Conservation (phyloP, 768 basidiomycete species). For the Serendipita sp. region DNA sequence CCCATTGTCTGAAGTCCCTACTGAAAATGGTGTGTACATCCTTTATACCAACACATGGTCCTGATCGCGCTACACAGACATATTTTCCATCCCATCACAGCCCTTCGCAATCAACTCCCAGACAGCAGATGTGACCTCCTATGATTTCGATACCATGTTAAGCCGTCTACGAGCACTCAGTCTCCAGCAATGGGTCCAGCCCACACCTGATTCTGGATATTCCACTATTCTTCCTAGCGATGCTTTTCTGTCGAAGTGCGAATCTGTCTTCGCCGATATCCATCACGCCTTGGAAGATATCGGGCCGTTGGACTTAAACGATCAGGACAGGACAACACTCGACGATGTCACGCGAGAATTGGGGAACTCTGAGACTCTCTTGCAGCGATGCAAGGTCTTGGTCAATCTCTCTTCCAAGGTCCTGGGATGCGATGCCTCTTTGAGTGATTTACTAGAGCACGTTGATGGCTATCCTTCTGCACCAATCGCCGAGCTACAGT, state of each 20-base stretch:
- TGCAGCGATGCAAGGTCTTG: slow-evolving; percentile 38
- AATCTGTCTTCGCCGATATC: slow-evolving; percentile 30
- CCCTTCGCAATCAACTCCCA: neutral
- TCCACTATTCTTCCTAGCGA: neutral
- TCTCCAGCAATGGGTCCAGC: neutral
- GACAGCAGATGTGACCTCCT: neutral
- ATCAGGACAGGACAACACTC: slow-evolving; percentile 29
- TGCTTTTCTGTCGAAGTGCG: slow-evolving; percentile 34
- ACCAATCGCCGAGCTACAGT: slow-evolving; percentile 35
- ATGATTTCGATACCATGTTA: neutral
- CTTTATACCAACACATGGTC: no score
- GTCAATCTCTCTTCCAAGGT: slow-evolving; percentile 34
- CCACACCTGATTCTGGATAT: neutral
- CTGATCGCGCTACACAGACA: neutral
- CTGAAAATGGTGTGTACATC: no score
- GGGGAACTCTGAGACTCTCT: slow-evolving; percentile 29
- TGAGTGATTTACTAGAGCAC: slow-evolving; percentile 68
- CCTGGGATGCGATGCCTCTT: slow-evolving; percentile 46
- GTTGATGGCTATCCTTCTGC: slow-evolving; percentile 62
- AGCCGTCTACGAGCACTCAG: neutral
- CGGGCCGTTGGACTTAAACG: slow-evolving; percentile 24
- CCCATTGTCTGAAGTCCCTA: no score
- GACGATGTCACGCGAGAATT: slow-evolving; percentile 43
- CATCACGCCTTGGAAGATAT: slow-evolving; percentile 30
- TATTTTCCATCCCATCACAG: neutral